phyloP scores from a whole-genome alignment of 176 grass and related monocot genomes.

The Pontederia paniculata region DNA sequence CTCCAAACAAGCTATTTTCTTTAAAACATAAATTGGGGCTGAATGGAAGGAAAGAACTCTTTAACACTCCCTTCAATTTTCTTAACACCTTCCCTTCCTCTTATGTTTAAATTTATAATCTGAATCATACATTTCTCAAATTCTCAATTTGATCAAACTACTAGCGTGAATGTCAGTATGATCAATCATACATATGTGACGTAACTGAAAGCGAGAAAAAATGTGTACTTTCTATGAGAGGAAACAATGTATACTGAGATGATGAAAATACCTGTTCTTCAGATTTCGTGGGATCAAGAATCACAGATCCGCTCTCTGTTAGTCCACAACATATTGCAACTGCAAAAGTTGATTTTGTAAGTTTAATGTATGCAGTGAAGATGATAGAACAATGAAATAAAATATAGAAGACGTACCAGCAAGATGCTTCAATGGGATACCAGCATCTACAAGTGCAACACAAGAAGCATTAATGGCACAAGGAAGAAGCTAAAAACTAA shows the following conservation, averaged over 20 bases:
- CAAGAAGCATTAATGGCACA: slow-evolving; percentile 89
- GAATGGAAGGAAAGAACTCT: too few relatives aligned
- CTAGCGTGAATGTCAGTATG: too few relatives aligned
- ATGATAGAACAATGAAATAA: background rate
- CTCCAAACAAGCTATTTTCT: too few relatives aligned
- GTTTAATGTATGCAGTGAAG: slow-evolving; percentile 6
- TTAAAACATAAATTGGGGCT: too few relatives aligned
- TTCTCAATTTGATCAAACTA: too few relatives aligned
- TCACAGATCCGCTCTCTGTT: slow-evolving; percentile 38
- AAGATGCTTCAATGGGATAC: slow-evolving; percentile 77
- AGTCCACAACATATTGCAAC: slow-evolving; percentile 84
- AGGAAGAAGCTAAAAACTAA: slow-evolving; percentile 61
- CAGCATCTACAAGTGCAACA: slow-evolving; percentile 68
- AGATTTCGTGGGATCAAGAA: slow-evolving; percentile 55
- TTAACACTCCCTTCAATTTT: too few relatives aligned
- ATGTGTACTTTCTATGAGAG: too few relatives aligned
- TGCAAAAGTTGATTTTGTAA: slow-evolving; percentile 27
- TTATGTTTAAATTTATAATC: too few relatives aligned
- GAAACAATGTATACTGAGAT: background rate
- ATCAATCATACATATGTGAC: too few relatives aligned
- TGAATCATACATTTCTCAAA: too few relatives aligned
- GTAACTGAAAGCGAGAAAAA: too few relatives aligned
- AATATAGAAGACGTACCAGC: slow-evolving; percentile 38
- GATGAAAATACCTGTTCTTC: slow-evolving; percentile 49
- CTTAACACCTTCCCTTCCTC: too few relatives aligned